Base-by-base conservation (phyloP, 768 basidiomycete species). In the Strobilomyces echinocephalus region DNA sequence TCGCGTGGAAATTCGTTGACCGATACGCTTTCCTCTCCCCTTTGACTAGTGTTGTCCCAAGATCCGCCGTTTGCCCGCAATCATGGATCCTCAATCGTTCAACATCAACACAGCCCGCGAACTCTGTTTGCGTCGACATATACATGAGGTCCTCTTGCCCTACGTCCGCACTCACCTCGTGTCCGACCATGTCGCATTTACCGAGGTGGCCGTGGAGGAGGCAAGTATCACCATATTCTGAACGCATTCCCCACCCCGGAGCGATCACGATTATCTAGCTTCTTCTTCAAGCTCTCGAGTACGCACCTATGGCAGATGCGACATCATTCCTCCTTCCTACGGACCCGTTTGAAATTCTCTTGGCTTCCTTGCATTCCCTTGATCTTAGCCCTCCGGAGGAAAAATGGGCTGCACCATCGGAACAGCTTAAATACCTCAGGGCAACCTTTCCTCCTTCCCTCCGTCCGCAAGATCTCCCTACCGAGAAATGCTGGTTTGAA, bases 151-250 rank as follows among this genome's bases (percentile, higher is more conserved):
- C 28, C 73, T 87, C 28, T 69, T 79, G 28, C 72, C 77, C 39
- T 88, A 87, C 59, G 76, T 72, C 8, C 73, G 73, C 34, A 67
- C 63, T 16, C 78, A 88, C 65, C 66, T 84, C 31, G 79, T 82
- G 0, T 77, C 69, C 50, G 75, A 85, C 62, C 78, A 87, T 62
- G 66, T 81, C 41, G 63, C 72, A 14, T 81, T 77, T 60, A 85
- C 84, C 4, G 72, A 79, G 54, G 63, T 69, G 51, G 72, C 75
- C 2, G 77, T 81, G 15, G 60, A 73, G 38, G 72, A 81, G 60
- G 85, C 78, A 40, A 39, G 67, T 53, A 2, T 16, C 12, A 1
- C 5, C 31, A 9, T 21, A 38, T 31, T 43, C 42, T 15, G 16
- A 2, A 11, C 18, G 20, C 24, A 35, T 38, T 45, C 18, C 18